phyloP scores from a whole-genome alignment of 225 moss, liverwort and hornwort species.

The Straminergon stramineum region DNA sequence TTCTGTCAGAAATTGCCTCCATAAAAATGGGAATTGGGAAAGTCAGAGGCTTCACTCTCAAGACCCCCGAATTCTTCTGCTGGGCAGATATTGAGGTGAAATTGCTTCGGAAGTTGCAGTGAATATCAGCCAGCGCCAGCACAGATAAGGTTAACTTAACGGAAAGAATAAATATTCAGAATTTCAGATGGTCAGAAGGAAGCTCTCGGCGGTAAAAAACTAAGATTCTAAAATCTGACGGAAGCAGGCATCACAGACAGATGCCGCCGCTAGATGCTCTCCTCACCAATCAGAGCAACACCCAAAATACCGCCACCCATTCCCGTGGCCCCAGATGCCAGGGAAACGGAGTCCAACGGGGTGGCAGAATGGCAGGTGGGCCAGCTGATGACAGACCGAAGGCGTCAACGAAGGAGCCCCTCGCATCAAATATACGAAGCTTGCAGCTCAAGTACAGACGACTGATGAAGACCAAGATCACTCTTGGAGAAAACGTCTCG shows the following conservation, averaged over 20 bases:
- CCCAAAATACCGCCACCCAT: background rate
- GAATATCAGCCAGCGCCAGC: background rate
- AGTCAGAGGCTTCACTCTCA: background rate
- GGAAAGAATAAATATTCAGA: background rate
- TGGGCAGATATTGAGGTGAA: background rate
- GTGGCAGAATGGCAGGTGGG: background rate
- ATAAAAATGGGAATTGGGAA: background rate
- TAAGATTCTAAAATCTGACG: background rate
- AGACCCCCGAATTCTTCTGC: background rate
- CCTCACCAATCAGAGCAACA: background rate
- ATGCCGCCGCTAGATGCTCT: background rate
- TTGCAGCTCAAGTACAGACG: background rate
- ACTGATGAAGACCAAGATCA: background rate
- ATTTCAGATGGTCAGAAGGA: background rate
- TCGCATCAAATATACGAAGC: background rate
- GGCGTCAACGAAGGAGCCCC: background rate
- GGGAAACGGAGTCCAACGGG: background rate
- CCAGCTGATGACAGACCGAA: background rate
- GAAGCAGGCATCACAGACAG: background rate
- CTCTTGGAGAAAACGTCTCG: background rate
- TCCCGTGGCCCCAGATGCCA: background rate
- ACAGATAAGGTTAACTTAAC: no score
- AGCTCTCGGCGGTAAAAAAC: background rate
- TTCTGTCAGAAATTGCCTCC: no score
- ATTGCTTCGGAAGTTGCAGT: background rate